These are phyloP conservation scores for Crithidia bombi DNA, from an alignment of 208 protist genomes.

Conservation along the genomic window DNA sequence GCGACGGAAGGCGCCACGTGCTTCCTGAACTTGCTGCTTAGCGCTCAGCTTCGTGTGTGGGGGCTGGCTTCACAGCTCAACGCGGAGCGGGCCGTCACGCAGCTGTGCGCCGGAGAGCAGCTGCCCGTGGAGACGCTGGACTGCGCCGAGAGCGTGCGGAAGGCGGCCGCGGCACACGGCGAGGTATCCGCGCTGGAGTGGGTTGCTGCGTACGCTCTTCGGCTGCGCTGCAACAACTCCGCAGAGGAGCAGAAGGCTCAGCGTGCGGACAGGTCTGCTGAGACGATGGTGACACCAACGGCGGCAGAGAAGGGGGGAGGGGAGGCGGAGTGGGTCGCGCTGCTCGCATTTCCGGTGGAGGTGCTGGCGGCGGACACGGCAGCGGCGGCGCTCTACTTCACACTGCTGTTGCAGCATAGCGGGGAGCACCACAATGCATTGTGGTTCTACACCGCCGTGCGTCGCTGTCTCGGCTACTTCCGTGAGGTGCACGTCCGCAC, in stretches of 20 bases:
- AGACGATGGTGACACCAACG: neutral
- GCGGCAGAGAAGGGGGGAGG: neutral
- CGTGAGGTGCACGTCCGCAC: slow-evolving; percentile 53
- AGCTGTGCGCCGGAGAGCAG: slow-evolving; percentile 5
- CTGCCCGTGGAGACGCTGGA: slow-evolving; percentile 39
- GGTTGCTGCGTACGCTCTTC: slow-evolving; percentile 23
- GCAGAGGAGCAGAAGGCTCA: too few species aligned
- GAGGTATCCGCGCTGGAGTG: slow-evolving; percentile 33
- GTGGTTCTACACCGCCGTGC: slow-evolving; percentile 35
- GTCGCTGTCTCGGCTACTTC: slow-evolving; percentile 44
- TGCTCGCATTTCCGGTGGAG: slow-evolving; percentile 27
- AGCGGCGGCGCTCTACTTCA: slow-evolving; percentile 26
- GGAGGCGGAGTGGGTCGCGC: slow-evolving; percentile 3
- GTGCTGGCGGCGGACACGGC: slow-evolving; percentile 18
- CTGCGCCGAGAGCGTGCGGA: slow-evolving; percentile 16
- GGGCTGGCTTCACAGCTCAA: neutral
- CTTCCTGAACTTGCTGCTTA: slow-evolving; percentile 39
- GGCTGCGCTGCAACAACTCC: neutral
- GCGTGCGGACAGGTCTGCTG: too few species aligned
- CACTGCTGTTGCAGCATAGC: slow-evolving; percentile 27
- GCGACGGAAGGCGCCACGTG: slow-evolving; percentile 21
- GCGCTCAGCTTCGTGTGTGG: slow-evolving; percentile 20
- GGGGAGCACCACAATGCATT: slow-evolving; percentile 15
- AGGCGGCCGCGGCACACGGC: neutral
- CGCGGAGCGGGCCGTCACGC: neutral